Evolutionary conservation across 257 asterid genomes (phyloP), one percentile per base, ranked within the genome.

Genomic region (Fraxinus anomala): DNA sequence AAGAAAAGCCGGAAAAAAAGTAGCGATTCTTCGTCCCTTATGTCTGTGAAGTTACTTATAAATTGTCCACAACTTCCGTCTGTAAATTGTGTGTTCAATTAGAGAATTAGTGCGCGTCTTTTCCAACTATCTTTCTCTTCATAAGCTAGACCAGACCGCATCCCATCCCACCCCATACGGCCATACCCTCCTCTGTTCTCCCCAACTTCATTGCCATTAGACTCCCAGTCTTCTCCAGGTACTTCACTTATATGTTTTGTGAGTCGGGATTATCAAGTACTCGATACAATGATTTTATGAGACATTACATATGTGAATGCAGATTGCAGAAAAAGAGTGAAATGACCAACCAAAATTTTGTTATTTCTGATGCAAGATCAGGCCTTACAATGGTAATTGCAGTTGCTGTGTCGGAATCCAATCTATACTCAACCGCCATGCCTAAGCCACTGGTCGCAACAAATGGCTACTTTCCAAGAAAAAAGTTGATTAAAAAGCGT

Each of bases 291-390:
- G 44, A 39, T 39, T 39, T 39, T 8, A 39, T 39, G 13, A 39
- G 44, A 8, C 44, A 8, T 71, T 77, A 75, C 74, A 70, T 16
- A 77, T 39, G 74, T 75, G 54, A 79, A 81, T 81, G 81, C 85
- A 81, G 83, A 75, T 79, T 78, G 5, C 16, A 4, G 33, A 19
- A 13, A 6, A 4, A 36, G 3, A 66, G 13, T 13, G 21, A 72
- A 31, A 86, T 89, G 94, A 88, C 91, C 12, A 86, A 86, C 82
- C 92, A 86, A 76, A 86, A 80, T 31, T 81, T 88, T 81, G 87
- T 87, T 5, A 81, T 90, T 26, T 72, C 90, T 1, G 88, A 84
- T 71, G 85, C 83, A 3, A 84, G 74, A 75, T 76, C 92, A 30
- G 89, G 85, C 68, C 72, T 84, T 0, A 61, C 47, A 0, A 73